Percentiles rank a stretch among this genome's conserved stretches.
Evolutionary conservation across 1,139 yeast genomes (phyloP).

Genomic region (Pichia sp.): DNA sequence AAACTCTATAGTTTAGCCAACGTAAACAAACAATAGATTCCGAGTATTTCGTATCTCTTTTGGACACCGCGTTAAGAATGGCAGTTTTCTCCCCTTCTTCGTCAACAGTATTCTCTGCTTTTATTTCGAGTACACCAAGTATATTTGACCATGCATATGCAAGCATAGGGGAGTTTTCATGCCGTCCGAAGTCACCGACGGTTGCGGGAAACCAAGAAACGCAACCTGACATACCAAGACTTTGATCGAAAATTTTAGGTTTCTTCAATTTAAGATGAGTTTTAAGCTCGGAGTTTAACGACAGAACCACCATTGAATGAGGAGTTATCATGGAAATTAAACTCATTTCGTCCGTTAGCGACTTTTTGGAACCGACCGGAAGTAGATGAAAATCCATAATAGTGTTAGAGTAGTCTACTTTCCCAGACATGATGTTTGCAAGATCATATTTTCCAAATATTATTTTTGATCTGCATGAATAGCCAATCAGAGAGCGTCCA

Average conservation of each 20-base stretch:
- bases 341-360: slow-evolving; percentile 37
- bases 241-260: slow-evolving; percentile 37
- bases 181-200: slow-evolving; percentile 19
- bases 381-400: slow-evolving; percentile 22
- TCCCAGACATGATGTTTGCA: neutral
- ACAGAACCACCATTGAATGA: slow-evolving; percentile 46
- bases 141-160: slow-evolving; percentile 67
- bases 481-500: slow-evolving; percentile 49
- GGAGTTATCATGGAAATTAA: slow-evolving; percentile 60
- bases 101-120: slow-evolving; percentile 35
- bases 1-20: slow-evolving; percentile 54
- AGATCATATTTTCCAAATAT: slow-evolving; percentile 48
- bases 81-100: slow-evolving; percentile 21
- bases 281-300: slow-evolving; percentile 49
- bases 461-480: slow-evolving; percentile 45
- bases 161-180: slow-evolving; percentile 43
- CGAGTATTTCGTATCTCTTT: slow-evolving; percentile 43
- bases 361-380: slow-evolving; percentile 25
- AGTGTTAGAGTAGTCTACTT: slow-evolving; percentile 17
- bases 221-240: slow-evolving; percentile 41
- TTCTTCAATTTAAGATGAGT: slow-evolving; percentile 52
- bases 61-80: slow-evolving; percentile 39
- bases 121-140: slow-evolving; percentile 52
- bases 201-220: slow-evolving; percentile 59
- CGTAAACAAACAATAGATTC: slow-evolving; percentile 50